A percentile compares a stretch with the other conserved stretches of the same genome.
These are phyloP conservation scores for Aspergillus fumigatiaffinis DNA, from an alignment of 2,329 filamentous ascomycete species.

Conservation along the genomic window DNA sequence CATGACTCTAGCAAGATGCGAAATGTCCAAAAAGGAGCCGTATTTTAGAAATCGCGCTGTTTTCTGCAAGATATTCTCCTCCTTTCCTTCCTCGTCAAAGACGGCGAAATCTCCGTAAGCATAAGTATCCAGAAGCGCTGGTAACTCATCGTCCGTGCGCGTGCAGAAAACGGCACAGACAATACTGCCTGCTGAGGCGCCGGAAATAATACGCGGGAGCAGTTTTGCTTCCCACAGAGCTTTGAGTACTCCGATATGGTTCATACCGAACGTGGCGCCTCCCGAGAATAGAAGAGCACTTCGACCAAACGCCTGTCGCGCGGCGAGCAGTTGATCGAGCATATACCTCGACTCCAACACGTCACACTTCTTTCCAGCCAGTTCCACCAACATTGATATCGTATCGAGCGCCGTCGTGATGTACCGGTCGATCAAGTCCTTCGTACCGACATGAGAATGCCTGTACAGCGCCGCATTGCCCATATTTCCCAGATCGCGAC, in stretches of 20 bases:
- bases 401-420: constrained; percentile 74
- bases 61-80: constrained; percentile 64
- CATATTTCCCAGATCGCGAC: constrained; percentile 80
- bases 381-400: constrained; percentile 66
- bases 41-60: constrained; percentile 72
- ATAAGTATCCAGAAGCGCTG: constrained; percentile 64
- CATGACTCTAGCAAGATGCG: constrained; percentile 78
- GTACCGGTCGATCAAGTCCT: constrained; percentile 80
- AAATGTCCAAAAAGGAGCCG: constrained; percentile 80
- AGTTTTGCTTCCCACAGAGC: constrained; percentile 70
- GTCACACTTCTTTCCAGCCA: constrained; percentile 50
- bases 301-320: constrained; percentile 78
- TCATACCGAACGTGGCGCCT: constrained; percentile 87
- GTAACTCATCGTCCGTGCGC: constrained; percentile 73
- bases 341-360: constrained; percentile 57
- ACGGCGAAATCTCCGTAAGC: constrained; percentile 77
- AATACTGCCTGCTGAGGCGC: constrained; percentile 82
- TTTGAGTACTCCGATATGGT: constrained; percentile 84
- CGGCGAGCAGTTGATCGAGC: constrained; percentile 65
- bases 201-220: constrained; percentile 80
- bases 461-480: constrained; percentile 77
- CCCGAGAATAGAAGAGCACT: constrained; percentile 80
- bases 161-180: constrained; percentile 77
- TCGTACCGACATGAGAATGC: constrained; percentile 81
- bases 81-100: constrained; percentile 62